Conservation (phyloP, 352 stramenopile genomes). For the Pythium utonaiense region DNA sequence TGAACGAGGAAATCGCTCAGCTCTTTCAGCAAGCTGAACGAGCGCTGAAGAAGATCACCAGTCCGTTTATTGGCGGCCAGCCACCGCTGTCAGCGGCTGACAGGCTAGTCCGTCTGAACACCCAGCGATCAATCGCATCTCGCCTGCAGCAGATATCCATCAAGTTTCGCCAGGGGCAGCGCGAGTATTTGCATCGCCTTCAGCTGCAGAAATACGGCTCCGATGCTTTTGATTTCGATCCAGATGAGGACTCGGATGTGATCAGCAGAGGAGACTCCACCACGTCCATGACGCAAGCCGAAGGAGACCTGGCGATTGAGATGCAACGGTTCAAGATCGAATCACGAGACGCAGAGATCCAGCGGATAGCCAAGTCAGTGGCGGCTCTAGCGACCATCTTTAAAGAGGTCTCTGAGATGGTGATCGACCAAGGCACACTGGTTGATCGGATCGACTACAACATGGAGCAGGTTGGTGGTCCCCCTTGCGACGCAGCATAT, state of each 20-base stretch:
- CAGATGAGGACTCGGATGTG: background rate
- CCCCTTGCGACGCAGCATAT: too few relatives aligned
- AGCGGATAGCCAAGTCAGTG: constrained; percentile 73
- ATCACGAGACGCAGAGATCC: constrained; percentile 69
- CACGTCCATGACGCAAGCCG: constrained; percentile 27
- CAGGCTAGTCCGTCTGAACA: constrained; percentile 58
- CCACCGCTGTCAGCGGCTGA: constrained; percentile 46
- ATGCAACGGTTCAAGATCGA: constrained; percentile 45
- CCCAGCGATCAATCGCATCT: constrained; percentile 57
- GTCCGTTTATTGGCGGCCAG: constrained; percentile 46
- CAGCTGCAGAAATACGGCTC: constrained; percentile 73
- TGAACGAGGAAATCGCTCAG: constrained; percentile 59
- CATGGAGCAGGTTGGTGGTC: constrained; percentile 74
- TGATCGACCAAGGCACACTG: constrained; percentile 79
- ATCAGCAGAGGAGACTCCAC: too few relatives aligned
- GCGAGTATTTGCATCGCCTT: constrained; percentile 67
- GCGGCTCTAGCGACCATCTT: constrained; percentile 65
- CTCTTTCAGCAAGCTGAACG: constrained; percentile 71
- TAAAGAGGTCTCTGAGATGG: constrained; percentile 77
- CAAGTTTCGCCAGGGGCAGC: constrained; percentile 61
- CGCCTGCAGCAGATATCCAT: constrained; percentile 61
- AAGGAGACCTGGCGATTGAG: constrained; percentile 29
- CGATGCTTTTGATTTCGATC: constrained; percentile 53
- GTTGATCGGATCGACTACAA: constrained; percentile 88
- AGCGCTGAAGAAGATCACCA: constrained; percentile 67